Conservation (phyloP, 208 protist species). For the Trypanosoma congolense region DNA sequence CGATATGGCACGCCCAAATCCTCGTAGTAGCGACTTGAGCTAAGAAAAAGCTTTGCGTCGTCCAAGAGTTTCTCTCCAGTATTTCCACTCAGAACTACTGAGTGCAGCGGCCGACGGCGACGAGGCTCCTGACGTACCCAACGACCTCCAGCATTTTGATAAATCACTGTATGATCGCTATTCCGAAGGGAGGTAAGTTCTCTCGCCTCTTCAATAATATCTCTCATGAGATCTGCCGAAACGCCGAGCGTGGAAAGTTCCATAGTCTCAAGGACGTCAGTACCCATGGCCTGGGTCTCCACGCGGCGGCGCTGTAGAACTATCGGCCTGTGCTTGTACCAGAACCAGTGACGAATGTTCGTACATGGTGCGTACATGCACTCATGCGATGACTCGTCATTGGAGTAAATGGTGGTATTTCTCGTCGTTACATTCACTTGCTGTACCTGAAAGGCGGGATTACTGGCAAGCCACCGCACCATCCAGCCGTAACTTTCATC, state of each 20-base stretch:
- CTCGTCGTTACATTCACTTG: conserved; percentile 75
- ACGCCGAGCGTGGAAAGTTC: conserved; percentile 71
- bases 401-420: conserved; percentile 53
- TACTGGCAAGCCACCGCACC: conserved; percentile 75
- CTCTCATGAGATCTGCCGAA: conserved; percentile 39
- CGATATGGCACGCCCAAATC: conserved; percentile 93
- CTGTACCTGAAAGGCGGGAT: conserved; percentile 62
- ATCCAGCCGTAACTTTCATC: conserved; percentile 81
- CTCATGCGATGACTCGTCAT: conserved; percentile 52
- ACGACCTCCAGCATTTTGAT: conserved; percentile 65
- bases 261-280: conserved; percentile 79
- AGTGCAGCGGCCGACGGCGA: conserved; percentile 77
- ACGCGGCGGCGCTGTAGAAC: conserved; percentile 73
- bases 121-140: conserved; percentile 74
- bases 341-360: conserved; percentile 78
- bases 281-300: conserved; percentile 53
- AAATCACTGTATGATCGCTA: conserved; percentile 80
- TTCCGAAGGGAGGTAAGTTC: conserved; percentile 51
- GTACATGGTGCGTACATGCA: conserved; percentile 72
- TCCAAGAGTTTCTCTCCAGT: conserved; percentile 50
- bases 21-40: conserved; percentile 82
- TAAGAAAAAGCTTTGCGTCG: conserved; percentile 85
- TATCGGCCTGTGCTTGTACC: conserved; percentile 64
- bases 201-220: conserved; percentile 72
- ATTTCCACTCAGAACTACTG: conserved; percentile 83